These are phyloP conservation scores for Pythium sukuiense DNA, from an alignment of 352 stramenopile genomes.

Conservation along the genomic window DNA sequence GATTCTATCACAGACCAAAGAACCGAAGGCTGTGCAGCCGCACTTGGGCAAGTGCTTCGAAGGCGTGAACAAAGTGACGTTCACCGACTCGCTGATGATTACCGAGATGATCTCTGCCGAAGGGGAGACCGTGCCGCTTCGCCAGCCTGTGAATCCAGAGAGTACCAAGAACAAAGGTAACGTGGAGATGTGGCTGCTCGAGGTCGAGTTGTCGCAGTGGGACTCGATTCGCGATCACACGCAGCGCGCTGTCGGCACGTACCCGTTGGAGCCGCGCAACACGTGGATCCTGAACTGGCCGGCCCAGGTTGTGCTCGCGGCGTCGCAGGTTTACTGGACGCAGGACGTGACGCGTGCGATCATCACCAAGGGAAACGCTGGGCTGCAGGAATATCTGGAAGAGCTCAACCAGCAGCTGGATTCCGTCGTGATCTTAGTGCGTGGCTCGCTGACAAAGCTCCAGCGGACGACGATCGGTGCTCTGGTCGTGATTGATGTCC, in stretches of 20 bases:
- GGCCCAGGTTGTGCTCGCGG: conserved; percentile 92
- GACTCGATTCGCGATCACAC: conserved; percentile 91
- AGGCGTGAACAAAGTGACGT: conserved; percentile 91
- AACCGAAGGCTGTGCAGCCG: conserved; percentile 90
- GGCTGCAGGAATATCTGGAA: conserved; percentile 76
- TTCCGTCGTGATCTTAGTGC: conserved; percentile 91
- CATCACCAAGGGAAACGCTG: conserved; percentile 58
- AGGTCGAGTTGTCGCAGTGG: conserved; percentile 92
- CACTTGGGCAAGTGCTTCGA: conserved; percentile 91
- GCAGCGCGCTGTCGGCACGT: conserved; percentile 84
- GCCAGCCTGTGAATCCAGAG: conserved; percentile 87
- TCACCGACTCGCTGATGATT: conserved; percentile 90
- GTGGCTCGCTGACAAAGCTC: conserved; percentile 89
- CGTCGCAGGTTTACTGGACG: conserved; percentile 94
- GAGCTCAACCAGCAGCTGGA: conserved; percentile 88
- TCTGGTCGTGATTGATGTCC: conserved; percentile 92
- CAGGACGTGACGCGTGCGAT: conserved; percentile 90
- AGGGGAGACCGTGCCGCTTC: conserved; percentile 88
- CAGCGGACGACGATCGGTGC: conserved; percentile 92
- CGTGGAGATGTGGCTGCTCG: conserved; percentile 93
- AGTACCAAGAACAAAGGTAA: conserved; percentile 93
- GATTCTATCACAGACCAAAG: conserved; percentile 94
- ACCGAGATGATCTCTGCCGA: conserved; percentile 94
- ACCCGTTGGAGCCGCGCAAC: conserved; percentile 73
- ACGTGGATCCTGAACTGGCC: conserved; percentile 94